Conservation (phyloP, 1,284 basidiomycete genomes). For the Trametes hirsuta region DNA sequence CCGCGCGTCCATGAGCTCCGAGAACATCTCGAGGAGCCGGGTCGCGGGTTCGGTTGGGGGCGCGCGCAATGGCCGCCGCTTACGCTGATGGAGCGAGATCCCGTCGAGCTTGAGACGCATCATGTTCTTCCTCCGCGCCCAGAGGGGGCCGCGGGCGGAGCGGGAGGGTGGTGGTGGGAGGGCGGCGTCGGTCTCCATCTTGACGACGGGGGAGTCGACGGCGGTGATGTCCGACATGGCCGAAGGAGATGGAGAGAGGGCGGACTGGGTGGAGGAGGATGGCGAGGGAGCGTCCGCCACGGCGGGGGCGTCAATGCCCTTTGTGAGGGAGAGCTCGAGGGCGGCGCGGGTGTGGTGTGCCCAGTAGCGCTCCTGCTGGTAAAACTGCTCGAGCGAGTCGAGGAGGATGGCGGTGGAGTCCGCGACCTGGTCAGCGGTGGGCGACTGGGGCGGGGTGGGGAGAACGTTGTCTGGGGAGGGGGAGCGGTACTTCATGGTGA, state of each 20-base stretch:
- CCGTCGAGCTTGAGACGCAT: slow-evolving; percentile 52
- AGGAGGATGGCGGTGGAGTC: slow-evolving; percentile 57
- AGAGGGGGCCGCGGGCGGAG: slow-evolving; percentile 37
- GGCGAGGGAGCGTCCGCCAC: slow-evolving; percentile 31
- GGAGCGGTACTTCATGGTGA: slow-evolving; percentile 33
- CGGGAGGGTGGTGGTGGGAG: slow-evolving; percentile 27
- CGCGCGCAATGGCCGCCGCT: slow-evolving; percentile 33
- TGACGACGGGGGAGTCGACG: slow-evolving; percentile 25
- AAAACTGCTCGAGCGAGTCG: slow-evolving; percentile 64
- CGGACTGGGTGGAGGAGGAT: slow-evolving; percentile 19
- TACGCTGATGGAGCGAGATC: slow-evolving; percentile 37
- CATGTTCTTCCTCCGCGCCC: slow-evolving; percentile 52
- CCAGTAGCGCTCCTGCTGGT: slow-evolving; percentile 71
- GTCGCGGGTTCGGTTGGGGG: slow-evolving; percentile 48
- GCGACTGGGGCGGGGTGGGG: slow-evolving; percentile 51
- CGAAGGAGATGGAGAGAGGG: slow-evolving; percentile 23
- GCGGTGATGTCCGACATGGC: slow-evolving; percentile 21
- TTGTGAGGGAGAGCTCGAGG: slow-evolving; percentile 37
- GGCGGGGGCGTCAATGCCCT: slow-evolving; percentile 35
- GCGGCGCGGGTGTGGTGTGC: slow-evolving; percentile 50
- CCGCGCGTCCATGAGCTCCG: slow-evolving; percentile 69
- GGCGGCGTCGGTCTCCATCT: slow-evolving; percentile 32
- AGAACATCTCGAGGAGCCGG: slow-evolving; percentile 67
- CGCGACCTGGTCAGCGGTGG: slow-evolving; percentile 36
- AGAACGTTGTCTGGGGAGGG: slow-evolving; percentile 36